These are phyloP conservation scores for Sordariomycetes sp. DNA, from an alignment of 2,329 filamentous ascomycete genomes.

Conservation along the genomic window DNA sequence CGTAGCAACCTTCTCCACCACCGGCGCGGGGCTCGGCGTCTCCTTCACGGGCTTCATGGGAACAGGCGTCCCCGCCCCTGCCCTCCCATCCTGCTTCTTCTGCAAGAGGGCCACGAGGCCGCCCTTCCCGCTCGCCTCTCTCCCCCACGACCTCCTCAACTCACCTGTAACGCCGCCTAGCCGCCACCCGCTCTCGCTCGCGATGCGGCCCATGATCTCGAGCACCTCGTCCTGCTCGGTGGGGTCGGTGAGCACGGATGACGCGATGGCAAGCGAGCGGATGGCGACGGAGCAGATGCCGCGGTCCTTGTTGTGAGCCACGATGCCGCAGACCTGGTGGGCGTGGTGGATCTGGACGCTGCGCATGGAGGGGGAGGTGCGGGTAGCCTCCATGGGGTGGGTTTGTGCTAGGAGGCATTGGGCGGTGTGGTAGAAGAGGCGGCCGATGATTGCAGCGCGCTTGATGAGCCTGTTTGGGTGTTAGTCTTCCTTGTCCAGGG, in stretches of 20 bases:
- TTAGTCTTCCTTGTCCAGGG: neutral
- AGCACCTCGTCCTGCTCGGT: constrained; percentile 75
- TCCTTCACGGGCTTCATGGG: constrained; percentile 9
- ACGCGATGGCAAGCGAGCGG: constrained; percentile 68
- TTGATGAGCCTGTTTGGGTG: constrained; percentile 58
- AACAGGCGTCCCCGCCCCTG: constrained; percentile 8
- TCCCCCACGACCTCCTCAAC: constrained; percentile 69
- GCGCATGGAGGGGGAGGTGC: constrained; percentile 55
- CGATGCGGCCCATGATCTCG: constrained; percentile 64
- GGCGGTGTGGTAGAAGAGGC: constrained; percentile 82
- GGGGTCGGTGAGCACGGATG: constrained; percentile 56
- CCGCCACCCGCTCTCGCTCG: constrained; percentile 68
- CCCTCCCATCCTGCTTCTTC: constrained; percentile 11
- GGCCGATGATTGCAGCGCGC: constrained; percentile 67
- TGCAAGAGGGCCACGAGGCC: neutral
- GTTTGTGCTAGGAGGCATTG: constrained; percentile 72
- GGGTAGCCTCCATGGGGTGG: constrained; percentile 56
- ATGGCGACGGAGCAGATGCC: constrained; percentile 72
- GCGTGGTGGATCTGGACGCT: constrained; percentile 63
- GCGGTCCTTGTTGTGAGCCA: constrained; percentile 71
- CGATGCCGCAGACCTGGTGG: constrained; percentile 80
- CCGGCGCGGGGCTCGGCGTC: constrained; percentile 5
- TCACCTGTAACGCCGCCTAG: constrained; percentile 62
- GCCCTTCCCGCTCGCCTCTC: constrained; percentile 30
- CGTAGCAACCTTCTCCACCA: neutral